Base-by-base conservation (phyloP, 2,329 filamentous ascomycete species). In the Tolypocladium paradoxum region DNA sequence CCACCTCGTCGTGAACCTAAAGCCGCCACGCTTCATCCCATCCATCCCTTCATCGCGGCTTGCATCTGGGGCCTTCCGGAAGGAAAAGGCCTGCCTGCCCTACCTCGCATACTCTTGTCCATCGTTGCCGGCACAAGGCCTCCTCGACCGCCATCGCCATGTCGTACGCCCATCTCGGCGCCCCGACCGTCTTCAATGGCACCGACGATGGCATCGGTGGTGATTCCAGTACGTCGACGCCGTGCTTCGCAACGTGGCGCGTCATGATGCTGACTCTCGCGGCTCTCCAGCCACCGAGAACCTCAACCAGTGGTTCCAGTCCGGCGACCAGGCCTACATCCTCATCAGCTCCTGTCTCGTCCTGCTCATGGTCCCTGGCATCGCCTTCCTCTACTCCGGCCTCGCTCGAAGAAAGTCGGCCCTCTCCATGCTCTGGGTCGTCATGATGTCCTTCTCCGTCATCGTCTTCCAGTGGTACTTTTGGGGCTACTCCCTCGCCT, bases 381-480 rank as follows among this genome's bases (percentile, higher is more conserved):
- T 99, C 63, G 91, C 90, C 53, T 96, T 99, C 73, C 83, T 99
- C 59, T 99, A 99, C 76, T 96, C 92, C 14, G 93, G 93, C 61
- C 85, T 97, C 60, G 92, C 93, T n/a, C 87, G 93, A 60, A 84
- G 93, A 77, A 99, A 99, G 77, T 97, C 93, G 6, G 93, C 93
- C 33, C 81, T 99, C 45, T 96, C 90, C 58, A 87, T 97, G 77
- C 93, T 99, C 65, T 97, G 91, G 90, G 90, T 92, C 16, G 90
- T 87, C 73, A 95, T 99, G 88, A 92, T 87, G 69, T 93, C 90
- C 48, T 87, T 87, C 67, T 91, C 88, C 48, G 84, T 97, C 66
- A 79, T 96, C 68, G 87, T 88, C 53, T 96, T 99, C 76, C 93
- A 99, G 75, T 99, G 93, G 93, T 97, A 96, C 67, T 96, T 99